A percentile compares a stretch with the other conserved stretches of the same genome.
phyloP scores from a whole-genome alignment of 805 yeast genomes.

The Metschnikowia baotianmanensis region DNA sequence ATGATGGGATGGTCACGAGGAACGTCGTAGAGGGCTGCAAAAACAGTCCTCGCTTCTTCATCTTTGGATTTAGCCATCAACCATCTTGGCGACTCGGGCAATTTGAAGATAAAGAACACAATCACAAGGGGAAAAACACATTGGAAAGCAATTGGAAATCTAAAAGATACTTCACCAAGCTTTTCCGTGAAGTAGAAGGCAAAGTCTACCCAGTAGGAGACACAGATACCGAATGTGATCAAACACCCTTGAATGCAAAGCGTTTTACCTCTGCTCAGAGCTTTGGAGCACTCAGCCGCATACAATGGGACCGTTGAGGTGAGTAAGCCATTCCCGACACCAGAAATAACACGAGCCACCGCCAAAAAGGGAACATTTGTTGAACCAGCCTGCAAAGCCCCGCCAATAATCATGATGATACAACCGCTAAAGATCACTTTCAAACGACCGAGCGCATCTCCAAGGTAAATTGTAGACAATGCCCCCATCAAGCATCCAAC shows the following conservation, averaged over 20 bases:
- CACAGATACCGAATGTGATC: conserved; percentile 27
- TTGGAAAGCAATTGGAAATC: conserved; percentile 36
- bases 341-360: conserved; percentile 34
- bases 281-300: conserved; percentile 35
- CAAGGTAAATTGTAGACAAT: conserved; percentile 22
- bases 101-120: conserved; percentile 17
- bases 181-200: conserved; percentile 32
- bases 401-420: conserved; percentile 22
- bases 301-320: conserved; percentile 39
- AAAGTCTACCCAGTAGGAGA: conserved; percentile 37
- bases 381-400: conserved; percentile 24
- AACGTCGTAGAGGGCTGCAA: conserved; percentile 22
- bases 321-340: conserved; percentile 35
- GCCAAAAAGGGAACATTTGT: conserved; percentile 25
- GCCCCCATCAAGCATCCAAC: conserved; percentile 24
- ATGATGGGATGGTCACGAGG: conserved; percentile 24
- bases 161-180: conserved; percentile 26
- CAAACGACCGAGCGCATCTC: conserved; percentile 23
- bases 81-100: conserved; percentile 49
- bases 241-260: conserved; percentile 32
- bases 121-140: conserved; percentile 21
- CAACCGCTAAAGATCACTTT: conserved; percentile 22
- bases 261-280: conserved; percentile 29
- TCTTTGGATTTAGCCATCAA: conserved; percentile 28
- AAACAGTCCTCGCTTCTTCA: conserved; percentile 27